These are phyloP conservation scores for Neurospora tetrasperma DNA, from an alignment of 495 filamentous ascomycete species.

Conservation along the genomic window DNA sequence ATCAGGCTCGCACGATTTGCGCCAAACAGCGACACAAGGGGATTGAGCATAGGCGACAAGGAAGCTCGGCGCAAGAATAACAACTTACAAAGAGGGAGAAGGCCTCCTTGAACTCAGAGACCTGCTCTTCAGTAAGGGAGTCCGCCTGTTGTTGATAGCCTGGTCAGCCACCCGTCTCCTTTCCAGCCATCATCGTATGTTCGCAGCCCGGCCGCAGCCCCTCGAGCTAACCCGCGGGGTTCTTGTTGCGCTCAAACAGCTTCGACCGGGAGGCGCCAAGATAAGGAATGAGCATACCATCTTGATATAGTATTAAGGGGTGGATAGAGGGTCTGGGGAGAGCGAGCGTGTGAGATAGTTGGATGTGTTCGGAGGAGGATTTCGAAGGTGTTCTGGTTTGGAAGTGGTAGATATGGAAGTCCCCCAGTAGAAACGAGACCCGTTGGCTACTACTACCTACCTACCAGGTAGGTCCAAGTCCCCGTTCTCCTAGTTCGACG, in stretches of 20 bases:
- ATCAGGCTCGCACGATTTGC: slow-evolving; percentile 5
- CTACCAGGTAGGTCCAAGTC: neutral
- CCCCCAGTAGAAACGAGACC: neutral
- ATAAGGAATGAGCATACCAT: neutral
- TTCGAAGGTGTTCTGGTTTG: neutral
- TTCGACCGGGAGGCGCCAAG: neutral
- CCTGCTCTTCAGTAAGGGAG: slow-evolving; percentile 96
- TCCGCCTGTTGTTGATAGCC: slow-evolving; percentile 51
- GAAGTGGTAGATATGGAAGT: neutral
- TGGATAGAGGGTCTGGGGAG: neutral
- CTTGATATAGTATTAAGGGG: neutral
- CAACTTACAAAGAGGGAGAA: slow-evolving; percentile 97
- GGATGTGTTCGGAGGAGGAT: neutral
- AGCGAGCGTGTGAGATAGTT: neutral
- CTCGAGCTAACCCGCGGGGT: slow-evolving; percentile 20
- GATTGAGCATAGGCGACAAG: neutral
- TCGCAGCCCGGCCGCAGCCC: slow-evolving; percentile 6
- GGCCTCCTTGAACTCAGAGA: slow-evolving; percentile 99
- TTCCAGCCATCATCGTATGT: slow-evolving; percentile 6
- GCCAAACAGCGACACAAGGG: neutral
- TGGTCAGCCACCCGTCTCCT: slow-evolving; percentile 10
- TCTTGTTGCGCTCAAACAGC: slow-evolving; percentile 1
- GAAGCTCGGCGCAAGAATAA: neutral
- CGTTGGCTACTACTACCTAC: neutral
- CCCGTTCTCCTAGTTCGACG: neutral